Percentiles rank a stretch among this genome's conserved stretches.
Conservation (phyloP, 768 basidiomycete genomes). For the Cantharellus anzutake region DNA sequence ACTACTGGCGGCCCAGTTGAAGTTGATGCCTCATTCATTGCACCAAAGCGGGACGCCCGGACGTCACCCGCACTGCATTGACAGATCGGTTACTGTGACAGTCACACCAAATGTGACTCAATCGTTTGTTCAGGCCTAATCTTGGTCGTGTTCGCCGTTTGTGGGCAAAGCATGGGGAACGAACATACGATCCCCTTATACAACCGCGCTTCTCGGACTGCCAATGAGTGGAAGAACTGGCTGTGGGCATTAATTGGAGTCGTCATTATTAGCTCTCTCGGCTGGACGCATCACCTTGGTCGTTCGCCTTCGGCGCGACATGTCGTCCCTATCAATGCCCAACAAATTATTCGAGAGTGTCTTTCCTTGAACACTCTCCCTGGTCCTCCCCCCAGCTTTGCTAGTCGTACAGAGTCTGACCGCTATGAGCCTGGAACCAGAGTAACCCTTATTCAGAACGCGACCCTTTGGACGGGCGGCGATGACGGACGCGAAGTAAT, state of each 20-base stretch:
- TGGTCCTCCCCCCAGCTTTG: slow-evolving; percentile 16
- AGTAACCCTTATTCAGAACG: slow-evolving; percentile 41
- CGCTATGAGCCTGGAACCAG: slow-evolving; percentile 34
- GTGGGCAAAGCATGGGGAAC: too few relatives aligned
- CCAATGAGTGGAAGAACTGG: too few relatives aligned
- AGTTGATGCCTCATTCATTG: neutral
- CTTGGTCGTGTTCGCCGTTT: too few relatives aligned
- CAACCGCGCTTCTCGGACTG: too few relatives aligned
- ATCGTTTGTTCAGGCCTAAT: too few relatives aligned
- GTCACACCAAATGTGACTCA: too few relatives aligned
- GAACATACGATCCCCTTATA: too few relatives aligned
- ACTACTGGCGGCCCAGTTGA: neutral
- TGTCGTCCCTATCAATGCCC: slow-evolving; percentile 4
- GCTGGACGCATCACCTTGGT: neutral
- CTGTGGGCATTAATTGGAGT: neutral
- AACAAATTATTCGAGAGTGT: slow-evolving; percentile 13
- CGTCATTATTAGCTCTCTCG: neutral
- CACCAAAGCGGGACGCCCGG: too few relatives aligned
- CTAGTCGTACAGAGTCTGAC: slow-evolving; percentile 26
- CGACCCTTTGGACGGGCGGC: slow-evolving; percentile 60
- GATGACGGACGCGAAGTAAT: slow-evolving; percentile 31
- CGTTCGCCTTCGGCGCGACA: neutral
- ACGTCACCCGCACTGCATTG: too few relatives aligned
- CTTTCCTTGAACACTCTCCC: slow-evolving; percentile 12
- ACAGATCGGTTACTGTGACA: too few relatives aligned